phyloP scores from a whole-genome alignment of 129 eudicot genomes.

The Centaurea solstitialis region DNA sequence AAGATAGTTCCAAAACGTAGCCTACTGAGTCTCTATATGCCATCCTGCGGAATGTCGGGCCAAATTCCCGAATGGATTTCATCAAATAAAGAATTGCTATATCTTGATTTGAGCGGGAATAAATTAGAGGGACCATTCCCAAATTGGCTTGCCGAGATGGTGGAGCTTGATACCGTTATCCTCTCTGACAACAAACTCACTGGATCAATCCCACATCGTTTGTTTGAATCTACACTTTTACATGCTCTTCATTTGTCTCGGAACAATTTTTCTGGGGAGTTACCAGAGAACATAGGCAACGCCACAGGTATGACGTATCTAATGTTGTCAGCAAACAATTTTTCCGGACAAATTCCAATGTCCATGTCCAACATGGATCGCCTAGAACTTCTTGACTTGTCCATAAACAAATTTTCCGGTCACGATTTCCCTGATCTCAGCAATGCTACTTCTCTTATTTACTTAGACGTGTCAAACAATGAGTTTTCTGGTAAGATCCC shows the following conservation, averaged over 20 bases:
- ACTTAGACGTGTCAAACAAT: slow-evolving; percentile 39
- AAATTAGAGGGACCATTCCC: slow-evolving; percentile 39
- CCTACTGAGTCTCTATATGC: slow-evolving; percentile 31
- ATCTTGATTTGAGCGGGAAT: slow-evolving; percentile 41
- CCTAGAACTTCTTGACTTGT: slow-evolving; percentile 34
- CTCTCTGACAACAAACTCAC: slow-evolving; percentile 31
- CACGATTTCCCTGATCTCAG: slow-evolving; percentile 25
- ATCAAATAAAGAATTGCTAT: slow-evolving; percentile 26
- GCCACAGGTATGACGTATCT: slow-evolving; percentile 21
- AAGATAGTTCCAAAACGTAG: slow-evolving; percentile 37
- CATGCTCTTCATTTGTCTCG: slow-evolving; percentile 30
- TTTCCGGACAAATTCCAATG: slow-evolving; percentile 37
- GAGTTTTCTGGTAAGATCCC: slow-evolving; percentile 41
- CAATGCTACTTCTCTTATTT: slow-evolving; percentile 9
- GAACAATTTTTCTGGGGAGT: slow-evolving; percentile 39
- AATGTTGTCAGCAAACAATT: slow-evolving; percentile 37
- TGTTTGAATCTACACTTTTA: slow-evolving; percentile 33
- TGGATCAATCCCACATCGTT: slow-evolving; percentile 35
- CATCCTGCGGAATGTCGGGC: slow-evolving; percentile 27
- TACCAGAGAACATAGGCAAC: slow-evolving; percentile 43
- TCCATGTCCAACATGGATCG: slow-evolving; percentile 32
- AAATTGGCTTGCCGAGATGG: slow-evolving; percentile 44
- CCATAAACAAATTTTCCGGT: slow-evolving; percentile 35
- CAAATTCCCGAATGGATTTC: slow-evolving; percentile 14
- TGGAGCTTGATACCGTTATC: slow-evolving; percentile 30